Evolutionary conservation across 495 filamentous ascomycete genomes (phyloP), one percentile per base, ranked within the genome.

Genomic region (Trichoderma gamsii): DNA sequence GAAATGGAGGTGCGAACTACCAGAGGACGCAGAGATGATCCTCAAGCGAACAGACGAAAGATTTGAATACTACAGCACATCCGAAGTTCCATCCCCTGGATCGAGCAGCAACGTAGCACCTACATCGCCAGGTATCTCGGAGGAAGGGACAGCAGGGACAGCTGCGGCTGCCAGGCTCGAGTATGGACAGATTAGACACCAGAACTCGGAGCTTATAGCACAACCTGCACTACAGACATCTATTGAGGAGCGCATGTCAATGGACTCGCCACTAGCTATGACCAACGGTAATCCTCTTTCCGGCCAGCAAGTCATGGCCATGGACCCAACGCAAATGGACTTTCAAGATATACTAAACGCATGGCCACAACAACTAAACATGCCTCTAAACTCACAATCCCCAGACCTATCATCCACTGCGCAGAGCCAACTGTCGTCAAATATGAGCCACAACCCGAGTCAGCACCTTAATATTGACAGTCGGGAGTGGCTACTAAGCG

Each of bases 1-100:
- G 29, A 92, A 92, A 69, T 98, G 95, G 95, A 89, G 89, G 13
- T 86, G 97, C 21, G 87, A 91, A 46, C 77, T 98, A 18, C 96
- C 96, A 0, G 87, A 90, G 68, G 93, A 97, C 76, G 95, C 94
- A 0, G 80, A 83, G 3, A 74, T 83, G 2, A 86, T 96, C 12
- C 82, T 99, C 21, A 83, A 85, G 63, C 86, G 92, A 56, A 81
- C 83, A 29, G 84, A 86, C 71, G 80, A 82, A 67, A 81, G 79
- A 68, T 86, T 77, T 70, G 84, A 83, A 15, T 79, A 77, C 13
- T 84, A 85, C 72, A 83, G 80, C 70, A 82, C 82, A 3, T 79
- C 80, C 4, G 84, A 85, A 70, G 83, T 86, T n/a, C 84, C 84
- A 7, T 84, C 83, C 16, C 84, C 80, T 23, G 69, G 72, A 43